phyloP scores from a whole-genome alignment of 352 stramenopile species.

The Phytopythium mirpurense region DNA sequence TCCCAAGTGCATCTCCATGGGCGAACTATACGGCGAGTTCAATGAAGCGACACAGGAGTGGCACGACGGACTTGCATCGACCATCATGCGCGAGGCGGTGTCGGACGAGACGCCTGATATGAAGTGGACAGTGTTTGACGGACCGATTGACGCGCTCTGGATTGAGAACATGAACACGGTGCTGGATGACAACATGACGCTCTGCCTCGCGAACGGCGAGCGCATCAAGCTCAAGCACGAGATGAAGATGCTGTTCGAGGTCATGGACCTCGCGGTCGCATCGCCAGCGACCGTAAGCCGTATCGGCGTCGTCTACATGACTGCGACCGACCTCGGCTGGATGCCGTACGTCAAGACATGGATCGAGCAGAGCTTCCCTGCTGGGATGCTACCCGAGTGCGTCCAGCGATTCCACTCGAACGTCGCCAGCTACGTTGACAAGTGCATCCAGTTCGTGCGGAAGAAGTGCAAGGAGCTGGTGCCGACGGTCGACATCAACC shows the following conservation, averaged over 20 bases:
- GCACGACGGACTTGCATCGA: constrained; percentile 79
- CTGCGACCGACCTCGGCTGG: constrained; percentile 85
- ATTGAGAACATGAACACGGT: constrained; percentile 97
- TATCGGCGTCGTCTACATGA: constrained; percentile 78
- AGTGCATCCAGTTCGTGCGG: constrained; percentile 72
- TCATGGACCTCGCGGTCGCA: constrained; percentile 90
- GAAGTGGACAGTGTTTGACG: constrained; percentile 93
- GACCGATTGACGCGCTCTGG: constrained; percentile 93
- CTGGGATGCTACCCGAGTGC: constrained; percentile 30
- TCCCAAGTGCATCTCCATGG: constrained; percentile 85
- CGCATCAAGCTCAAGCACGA: constrained; percentile 85
- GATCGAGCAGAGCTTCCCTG: constrained; percentile 61
- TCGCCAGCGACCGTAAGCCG: constrained; percentile 88
- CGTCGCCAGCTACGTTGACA: constrained; percentile 58
- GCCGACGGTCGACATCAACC: constrained; percentile 86
- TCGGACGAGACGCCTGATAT: constrained; percentile 53
- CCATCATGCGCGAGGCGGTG: constrained; percentile 76
- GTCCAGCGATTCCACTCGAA: constrained; percentile 37
- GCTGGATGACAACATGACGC: constrained; percentile 93
- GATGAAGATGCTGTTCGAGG: constrained; percentile 95
- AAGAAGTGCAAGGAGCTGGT: constrained; percentile 80
- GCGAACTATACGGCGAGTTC: constrained; percentile 84
- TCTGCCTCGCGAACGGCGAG: constrained; percentile 92
- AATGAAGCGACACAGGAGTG: constrained; percentile 89
- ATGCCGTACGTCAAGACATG: constrained; percentile 89